phyloP scores from a whole-genome alignment of 2,329 filamentous ascomycete species.

The Alternaria postmessia region DNA sequence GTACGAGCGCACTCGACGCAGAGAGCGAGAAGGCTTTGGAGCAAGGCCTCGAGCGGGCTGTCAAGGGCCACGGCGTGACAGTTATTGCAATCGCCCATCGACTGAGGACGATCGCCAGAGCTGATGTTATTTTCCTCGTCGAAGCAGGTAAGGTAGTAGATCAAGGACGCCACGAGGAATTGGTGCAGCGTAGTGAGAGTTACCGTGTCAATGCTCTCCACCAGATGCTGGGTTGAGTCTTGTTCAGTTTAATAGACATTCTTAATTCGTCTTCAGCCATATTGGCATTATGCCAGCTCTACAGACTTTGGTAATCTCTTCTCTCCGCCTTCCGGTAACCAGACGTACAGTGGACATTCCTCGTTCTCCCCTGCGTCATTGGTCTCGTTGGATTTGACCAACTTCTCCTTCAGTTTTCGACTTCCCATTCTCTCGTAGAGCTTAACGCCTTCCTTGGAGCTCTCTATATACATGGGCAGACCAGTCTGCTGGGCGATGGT shows the following conservation, averaged over 20 bases:
- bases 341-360: slow-evolving; percentile 26
- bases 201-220: slow-evolving; percentile 61
- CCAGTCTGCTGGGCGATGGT: slow-evolving; percentile 43
- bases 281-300: slow-evolving; percentile 15
- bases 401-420: slow-evolving; percentile 50
- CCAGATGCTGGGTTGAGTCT: slow-evolving; percentile 54
- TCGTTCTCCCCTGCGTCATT: slow-evolving; percentile 13
- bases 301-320: slow-evolving; percentile 22
- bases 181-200: slow-evolving; percentile 58
- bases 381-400: slow-evolving; percentile 36
- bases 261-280: not conserved
- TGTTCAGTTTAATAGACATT: slow-evolving; percentile 12
- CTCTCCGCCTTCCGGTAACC: slow-evolving; percentile 23
- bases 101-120: slow-evolving; percentile 52
- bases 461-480: slow-evolving; percentile 59
- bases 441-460: slow-evolving; percentile 52
- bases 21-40: slow-evolving; percentile 54
- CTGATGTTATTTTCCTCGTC: slow-evolving; percentile 57
- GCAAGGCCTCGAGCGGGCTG: slow-evolving; percentile 49
- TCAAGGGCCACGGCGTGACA: slow-evolving; percentile 48
- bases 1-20: slow-evolving; percentile 54
- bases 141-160: slow-evolving; percentile 60
- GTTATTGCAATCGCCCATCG: slow-evolving; percentile 58
- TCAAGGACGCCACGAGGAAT: slow-evolving; percentile 58
- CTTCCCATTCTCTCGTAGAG: slow-evolving; percentile 61